Conservation (phyloP, 2,329 filamentous ascomycete species). For the Colletotrichum filicis region DNA sequence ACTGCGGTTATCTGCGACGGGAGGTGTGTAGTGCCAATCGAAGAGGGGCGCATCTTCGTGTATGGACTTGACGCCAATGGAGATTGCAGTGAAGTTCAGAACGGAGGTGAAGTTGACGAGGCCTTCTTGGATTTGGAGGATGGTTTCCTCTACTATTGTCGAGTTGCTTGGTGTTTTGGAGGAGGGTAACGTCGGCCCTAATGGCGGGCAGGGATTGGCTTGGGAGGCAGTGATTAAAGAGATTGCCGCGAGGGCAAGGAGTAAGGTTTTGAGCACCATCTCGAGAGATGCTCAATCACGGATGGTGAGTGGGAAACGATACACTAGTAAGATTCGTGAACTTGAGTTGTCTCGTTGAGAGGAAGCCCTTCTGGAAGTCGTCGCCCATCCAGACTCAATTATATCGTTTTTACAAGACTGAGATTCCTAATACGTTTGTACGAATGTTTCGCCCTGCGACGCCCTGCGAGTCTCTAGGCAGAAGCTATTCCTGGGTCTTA, state of each 20-base stretch:
- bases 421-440: too few relatives aligned
- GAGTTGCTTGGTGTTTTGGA: constrained; percentile 14
- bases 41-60: constrained; percentile 51
- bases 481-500: not conserved
- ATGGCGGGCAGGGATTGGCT: constrained; percentile 17
- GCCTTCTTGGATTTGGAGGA: not conserved
- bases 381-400: not conserved
- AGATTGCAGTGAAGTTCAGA: constrained; percentile 48
- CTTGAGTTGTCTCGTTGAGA: not conserved
- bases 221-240: not conserved
- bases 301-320: not conserved
- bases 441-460: too few relatives aligned
- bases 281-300: not conserved
- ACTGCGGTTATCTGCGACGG: constrained; percentile 34
- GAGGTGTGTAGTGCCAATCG: constrained; percentile 53
- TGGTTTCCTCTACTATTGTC: not conserved
- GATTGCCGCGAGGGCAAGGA: not conserved
- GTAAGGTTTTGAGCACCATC: not conserved
- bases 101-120: constrained; percentile 25
- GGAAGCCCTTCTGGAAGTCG: not conserved
- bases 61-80: constrained; percentile 54
- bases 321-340: not conserved
- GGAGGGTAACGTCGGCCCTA: constrained; percentile 10
- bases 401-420: not conserved
- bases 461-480: too few relatives aligned